A percentile compares a stretch with the other conserved stretches of the same genome.
phyloP scores from a whole-genome alignment of 225 moss, liverwort and hornwort genomes.

The Polytrichum commune region DNA sequence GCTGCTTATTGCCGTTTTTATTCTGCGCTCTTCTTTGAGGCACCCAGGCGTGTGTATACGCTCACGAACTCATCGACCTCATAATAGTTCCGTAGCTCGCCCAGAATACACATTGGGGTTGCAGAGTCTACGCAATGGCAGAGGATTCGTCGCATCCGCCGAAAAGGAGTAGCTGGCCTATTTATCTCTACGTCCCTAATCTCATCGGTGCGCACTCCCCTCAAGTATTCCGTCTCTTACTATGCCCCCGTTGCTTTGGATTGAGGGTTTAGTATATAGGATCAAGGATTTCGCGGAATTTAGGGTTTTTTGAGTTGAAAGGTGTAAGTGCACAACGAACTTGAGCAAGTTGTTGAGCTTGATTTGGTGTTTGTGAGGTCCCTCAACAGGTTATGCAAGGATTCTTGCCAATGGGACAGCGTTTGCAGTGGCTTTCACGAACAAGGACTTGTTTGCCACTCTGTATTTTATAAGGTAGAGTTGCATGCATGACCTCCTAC shows the following conservation, averaged over 20 bases:
- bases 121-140: too few relatives aligned
- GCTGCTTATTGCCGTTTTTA: too few relatives aligned
- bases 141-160: slow-evolving; percentile 3
- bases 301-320: too few relatives aligned
- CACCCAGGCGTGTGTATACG: too few relatives aligned
- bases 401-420: slow-evolving; percentile 75
- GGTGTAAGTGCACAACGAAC: too few relatives aligned
- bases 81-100: too few relatives aligned
- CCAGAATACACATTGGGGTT: too few relatives aligned
- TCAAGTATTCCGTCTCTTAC: background rate
- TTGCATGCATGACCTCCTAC: background rate
- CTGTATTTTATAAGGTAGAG: slow-evolving; percentile 82
- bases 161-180: slow-evolving; percentile 44
- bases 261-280: background rate
- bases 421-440: slow-evolving; percentile 77
- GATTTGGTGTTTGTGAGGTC: slow-evolving; percentile 1
- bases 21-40: too few relatives aligned
- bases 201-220: slow-evolving; percentile 31
- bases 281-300: background rate
- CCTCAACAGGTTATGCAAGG: slow-evolving; percentile 78
- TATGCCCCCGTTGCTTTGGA: background rate
- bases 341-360: slow-evolving; percentile 1
- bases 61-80: too few relatives aligned
- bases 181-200: slow-evolving; percentile 59
- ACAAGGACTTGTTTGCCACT: slow-evolving; percentile 67